Percentiles rank a stretch among this genome's conserved stretches.
Evolutionary conservation across 306 rosid species (phyloP).

Genomic region (Notholithocarpus densiflorus): DNA sequence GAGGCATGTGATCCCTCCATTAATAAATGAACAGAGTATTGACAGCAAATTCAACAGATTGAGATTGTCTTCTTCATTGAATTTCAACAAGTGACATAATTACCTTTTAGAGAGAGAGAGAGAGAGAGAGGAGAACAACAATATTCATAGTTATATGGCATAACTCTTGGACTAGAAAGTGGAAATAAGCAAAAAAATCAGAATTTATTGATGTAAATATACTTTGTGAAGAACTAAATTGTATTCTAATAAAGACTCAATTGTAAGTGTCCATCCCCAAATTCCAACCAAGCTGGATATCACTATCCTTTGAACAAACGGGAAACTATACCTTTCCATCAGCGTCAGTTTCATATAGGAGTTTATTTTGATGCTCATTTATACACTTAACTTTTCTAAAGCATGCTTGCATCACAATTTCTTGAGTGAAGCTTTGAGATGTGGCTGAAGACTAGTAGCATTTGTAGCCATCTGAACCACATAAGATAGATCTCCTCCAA

Average conservation of each 20-base stretch:
- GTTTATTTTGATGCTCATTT: not conserved
- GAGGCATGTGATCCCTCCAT: too few species aligned
- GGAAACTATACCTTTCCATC: not conserved
- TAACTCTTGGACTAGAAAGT: not conserved
- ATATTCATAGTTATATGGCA: not conserved
- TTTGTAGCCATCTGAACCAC: slow-evolving; percentile 81
- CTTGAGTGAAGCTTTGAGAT: slow-evolving; percentile 64
- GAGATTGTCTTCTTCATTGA: not conserved
- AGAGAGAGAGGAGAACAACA: not conserved
- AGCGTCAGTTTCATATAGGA: not conserved
- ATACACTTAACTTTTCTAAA: not conserved
- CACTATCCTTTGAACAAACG: not conserved
- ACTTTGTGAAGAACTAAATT: not conserved
- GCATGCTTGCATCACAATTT: slow-evolving; percentile 35
- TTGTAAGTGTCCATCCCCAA: not conserved
- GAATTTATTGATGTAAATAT: not conserved
- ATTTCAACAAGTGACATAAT: not conserved
- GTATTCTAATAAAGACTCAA: not conserved
- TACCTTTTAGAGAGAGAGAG: not conserved
- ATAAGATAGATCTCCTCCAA: slow-evolving; percentile 56
- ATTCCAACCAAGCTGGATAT: not conserved
- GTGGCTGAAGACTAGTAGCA: slow-evolving; percentile 55
- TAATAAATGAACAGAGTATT: too few species aligned
- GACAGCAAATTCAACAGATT: not conserved
- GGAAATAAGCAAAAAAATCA: not conserved